Evolutionary conservation across 768 basidiomycete genomes (phyloP).

Genomic region (Guyanaporus albipodus): DNA sequence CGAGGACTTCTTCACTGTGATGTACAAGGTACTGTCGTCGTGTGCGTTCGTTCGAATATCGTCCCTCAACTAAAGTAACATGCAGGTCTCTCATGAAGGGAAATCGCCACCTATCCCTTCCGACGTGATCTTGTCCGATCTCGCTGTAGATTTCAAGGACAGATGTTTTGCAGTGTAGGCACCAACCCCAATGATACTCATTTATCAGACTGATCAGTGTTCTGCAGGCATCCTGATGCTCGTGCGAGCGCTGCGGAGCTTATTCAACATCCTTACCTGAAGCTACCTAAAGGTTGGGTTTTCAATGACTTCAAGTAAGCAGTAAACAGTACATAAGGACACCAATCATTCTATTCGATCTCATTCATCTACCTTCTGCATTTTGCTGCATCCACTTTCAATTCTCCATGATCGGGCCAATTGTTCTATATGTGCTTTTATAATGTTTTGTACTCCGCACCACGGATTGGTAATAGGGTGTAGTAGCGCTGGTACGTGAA

Average conservation of each 20-base stretch:
- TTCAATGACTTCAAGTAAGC: constrained; percentile 53
- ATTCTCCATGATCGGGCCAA: constrained; percentile 12
- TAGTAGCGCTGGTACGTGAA: constrained; percentile 34
- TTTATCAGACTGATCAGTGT: constrained; percentile 1
- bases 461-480: constrained; percentile 25
- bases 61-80: constrained; percentile 1
- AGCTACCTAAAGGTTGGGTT: constrained; percentile 66
- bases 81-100: constrained; percentile 78
- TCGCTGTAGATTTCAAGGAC: constrained; percentile 81
- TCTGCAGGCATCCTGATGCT: constrained; percentile 70
- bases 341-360: constrained; percentile 16
- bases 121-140: constrained; percentile 67
- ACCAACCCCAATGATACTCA: background rate
- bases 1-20: constrained; percentile 85
- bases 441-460: constrained; percentile 30
- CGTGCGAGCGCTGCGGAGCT: constrained; percentile 79
- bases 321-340: constrained; percentile 16
- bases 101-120: constrained; percentile 87
- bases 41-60: background rate
- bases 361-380: constrained; percentile 26
- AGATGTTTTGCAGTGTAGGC: constrained; percentile 88
- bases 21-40: constrained; percentile 72
- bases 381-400: constrained; percentile 21
- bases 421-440: constrained; percentile 32
- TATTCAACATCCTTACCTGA: constrained; percentile 73